Evolutionary conservation across 371 early-diverging fungal genomes (phyloP).

Genomic region (Rhizopus delemar): DNA sequence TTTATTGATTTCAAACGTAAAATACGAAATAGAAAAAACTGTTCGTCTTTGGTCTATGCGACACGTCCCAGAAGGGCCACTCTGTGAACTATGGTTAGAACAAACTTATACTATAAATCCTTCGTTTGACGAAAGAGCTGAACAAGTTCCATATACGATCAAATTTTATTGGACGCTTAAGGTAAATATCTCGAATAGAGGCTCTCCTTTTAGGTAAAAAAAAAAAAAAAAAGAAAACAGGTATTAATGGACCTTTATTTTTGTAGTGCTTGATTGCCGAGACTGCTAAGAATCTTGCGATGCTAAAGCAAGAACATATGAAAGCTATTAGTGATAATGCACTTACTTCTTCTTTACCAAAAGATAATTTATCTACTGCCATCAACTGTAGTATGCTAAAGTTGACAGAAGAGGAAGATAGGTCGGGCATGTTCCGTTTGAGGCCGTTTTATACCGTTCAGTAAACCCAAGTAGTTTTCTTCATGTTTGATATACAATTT

Average conservation of each 20-base stretch:
- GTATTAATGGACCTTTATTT: conserved; percentile 11
- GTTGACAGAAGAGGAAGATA: conserved; percentile 16
- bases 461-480: conserved; percentile 7
- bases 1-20: conserved; percentile 6
- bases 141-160: conserved; percentile 11
- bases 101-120: conserved; percentile 11
- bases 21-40: conserved; percentile 5
- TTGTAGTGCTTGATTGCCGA: conserved; percentile 15
- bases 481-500: not conserved
- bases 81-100: conserved; percentile 13
- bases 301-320: conserved; percentile 9
- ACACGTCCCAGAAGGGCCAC: conserved; percentile 13
- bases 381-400: conserved; percentile 16
- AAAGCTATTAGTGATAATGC: conserved; percentile 5
- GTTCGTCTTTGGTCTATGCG: conserved; percentile 15
- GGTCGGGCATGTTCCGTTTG: conserved; percentile 7
- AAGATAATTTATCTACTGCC: conserved; percentile 4
- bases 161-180: conserved; percentile 13
- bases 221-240: conserved; percentile 9
- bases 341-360: conserved; percentile 14
- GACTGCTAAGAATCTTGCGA: conserved; percentile 8
- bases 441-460: conserved; percentile 9
- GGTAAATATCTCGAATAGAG: conserved; percentile 8
- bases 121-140: conserved; percentile 13
- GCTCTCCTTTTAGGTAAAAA: conserved; percentile 6